Conservation (phyloP, 352 stramenopile species). For the Phytophthora chlamydospora region DNA sequence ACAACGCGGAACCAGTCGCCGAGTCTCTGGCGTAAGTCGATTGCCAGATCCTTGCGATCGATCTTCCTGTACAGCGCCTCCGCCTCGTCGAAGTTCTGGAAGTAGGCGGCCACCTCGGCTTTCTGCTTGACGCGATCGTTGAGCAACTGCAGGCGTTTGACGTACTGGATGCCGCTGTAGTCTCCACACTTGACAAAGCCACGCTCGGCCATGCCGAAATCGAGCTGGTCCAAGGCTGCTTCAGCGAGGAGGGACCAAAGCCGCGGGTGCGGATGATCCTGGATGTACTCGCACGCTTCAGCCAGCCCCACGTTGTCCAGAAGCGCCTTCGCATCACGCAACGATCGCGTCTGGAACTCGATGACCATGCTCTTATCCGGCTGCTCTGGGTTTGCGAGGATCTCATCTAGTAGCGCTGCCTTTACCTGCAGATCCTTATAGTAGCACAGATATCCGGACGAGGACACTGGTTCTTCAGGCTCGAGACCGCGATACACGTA, state of each 20-base stretch:
- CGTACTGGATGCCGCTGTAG: conserved; percentile 94
- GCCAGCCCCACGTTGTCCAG: conserved; percentile 83
- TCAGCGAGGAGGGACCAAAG: conserved; percentile 91
- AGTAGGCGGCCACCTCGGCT: conserved; percentile 90
- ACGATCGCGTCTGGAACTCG: conserved; percentile 88
- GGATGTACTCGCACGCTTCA: conserved; percentile 84
- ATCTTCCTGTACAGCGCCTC: conserved; percentile 93
- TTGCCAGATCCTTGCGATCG: conserved; percentile 93
- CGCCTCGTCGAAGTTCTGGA: conserved; percentile 93
- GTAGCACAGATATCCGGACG: conserved; percentile 87
- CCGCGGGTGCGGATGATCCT: conserved; percentile 84
- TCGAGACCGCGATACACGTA: conserved; percentile 88
- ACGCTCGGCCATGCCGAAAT: conserved; percentile 92
- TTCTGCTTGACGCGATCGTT: conserved; percentile 93
- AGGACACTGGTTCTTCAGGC: conserved; percentile 90
- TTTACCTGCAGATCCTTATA: conserved; percentile 91
- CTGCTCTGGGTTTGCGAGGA: conserved; percentile 82
- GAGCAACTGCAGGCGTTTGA: conserved; percentile 88
- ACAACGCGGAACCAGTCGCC: conserved; percentile 94
- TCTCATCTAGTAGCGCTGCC: conserved; percentile 84
- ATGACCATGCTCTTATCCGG: conserved; percentile 83
- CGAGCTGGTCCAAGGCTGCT: conserved; percentile 87
- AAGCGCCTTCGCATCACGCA: conserved; percentile 89
- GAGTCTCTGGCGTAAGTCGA: conserved; percentile 89
- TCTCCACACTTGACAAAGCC: conserved; percentile 92